Conservation (phyloP, 176 grass and related monocot species). For the Zoysia japonica region DNA sequence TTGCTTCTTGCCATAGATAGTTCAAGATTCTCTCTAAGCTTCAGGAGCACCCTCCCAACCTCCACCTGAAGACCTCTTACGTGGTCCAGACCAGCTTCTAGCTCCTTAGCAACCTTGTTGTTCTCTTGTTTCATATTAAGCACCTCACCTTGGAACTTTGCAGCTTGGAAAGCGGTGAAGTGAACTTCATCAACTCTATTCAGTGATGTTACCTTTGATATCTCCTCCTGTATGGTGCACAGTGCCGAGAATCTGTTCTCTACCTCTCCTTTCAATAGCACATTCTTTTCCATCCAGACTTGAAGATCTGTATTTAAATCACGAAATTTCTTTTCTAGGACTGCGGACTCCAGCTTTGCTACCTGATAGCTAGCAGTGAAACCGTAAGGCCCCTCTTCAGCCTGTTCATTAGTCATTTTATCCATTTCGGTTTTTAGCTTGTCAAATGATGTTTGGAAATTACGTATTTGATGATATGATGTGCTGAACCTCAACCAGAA, state of each 20-base stretch:
- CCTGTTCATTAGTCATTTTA: constrained; percentile 47
- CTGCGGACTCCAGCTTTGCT: constrained; percentile 50
- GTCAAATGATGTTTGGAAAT: constrained; percentile 64
- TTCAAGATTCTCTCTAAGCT: constrained; percentile 55
- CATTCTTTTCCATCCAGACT: constrained; percentile 80
- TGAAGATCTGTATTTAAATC: constrained; percentile 73
- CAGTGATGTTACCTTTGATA: constrained; percentile 46
- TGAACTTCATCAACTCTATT: constrained; percentile 38
- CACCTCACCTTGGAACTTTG: constrained; percentile 72
- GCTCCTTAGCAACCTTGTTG: constrained; percentile 68
- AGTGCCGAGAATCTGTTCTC: constrained; percentile 65
- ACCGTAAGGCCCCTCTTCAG: constrained; percentile 15
- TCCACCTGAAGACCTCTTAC: constrained; percentile 71
- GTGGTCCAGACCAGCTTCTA: constrained; percentile 63
- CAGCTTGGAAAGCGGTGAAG: constrained; percentile 55
- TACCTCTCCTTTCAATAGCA: constrained; percentile 65
- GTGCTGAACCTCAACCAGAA: constrained; percentile 81
- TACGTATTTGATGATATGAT: constrained; percentile 68
- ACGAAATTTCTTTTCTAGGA: constrained; percentile 64
- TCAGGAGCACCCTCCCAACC: constrained; percentile 53
- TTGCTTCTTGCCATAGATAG: constrained; percentile 55
- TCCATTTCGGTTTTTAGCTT: constrained; percentile 53
- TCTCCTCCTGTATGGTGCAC: constrained; percentile 66
- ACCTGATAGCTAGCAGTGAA: constrained; percentile 39
- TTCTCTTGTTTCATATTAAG: constrained; percentile 77